Evolutionary conservation across 306 rosid genomes (phyloP), one percentile per base, ranked within the genome.

Genomic region (Abrus pulchellus): DNA sequence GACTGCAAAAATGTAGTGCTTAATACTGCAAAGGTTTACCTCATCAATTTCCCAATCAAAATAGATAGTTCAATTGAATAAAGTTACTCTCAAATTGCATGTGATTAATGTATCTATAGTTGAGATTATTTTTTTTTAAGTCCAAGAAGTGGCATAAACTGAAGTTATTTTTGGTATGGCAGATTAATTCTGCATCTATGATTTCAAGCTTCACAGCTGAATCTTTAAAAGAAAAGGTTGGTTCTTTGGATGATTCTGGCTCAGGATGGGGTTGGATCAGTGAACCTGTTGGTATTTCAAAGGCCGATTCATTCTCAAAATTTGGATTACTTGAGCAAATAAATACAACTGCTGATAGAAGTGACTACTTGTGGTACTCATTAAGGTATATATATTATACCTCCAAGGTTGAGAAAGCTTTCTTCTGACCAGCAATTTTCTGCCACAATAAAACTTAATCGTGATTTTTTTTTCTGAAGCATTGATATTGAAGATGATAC

Each of bases 341-440:
- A 86, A 88, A 91, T 69, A 93, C 97, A 4, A 95, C 99, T 6
- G 94, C 99, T 59, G 99, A 95, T 85, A 84, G 62, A 85, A 95
- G 98, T 32, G 99, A 95, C 82, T 95, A 95, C 80, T 82, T 95
- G 67, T 95, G 98, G 99, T 95, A 95, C 85, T 88, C 99, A 43
- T 83, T 86, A 68, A 93, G 98, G 98, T 95, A 90, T 9, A 44
- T 1, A 44, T 1, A 72, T 67, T 30, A 47, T 30, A 9, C 48
- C 66, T 76, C 38, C 65, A 27, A 34, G 63, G 68, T 77, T 80
- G 55, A 74, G 20, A 36, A 27, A 36, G 52, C 28, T 78, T 52
- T 69, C 82, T 85, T 76, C 55, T 64, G 60, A 82, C 38, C 28
- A 33, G 43, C 5, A 47, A 48, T 60, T 72, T n/a, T 40, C 66